These are phyloP conservation scores for Chlorokybus atmophyticus DNA, from an alignment of 139 green algal genomes.

Conservation along the genomic window DNA sequence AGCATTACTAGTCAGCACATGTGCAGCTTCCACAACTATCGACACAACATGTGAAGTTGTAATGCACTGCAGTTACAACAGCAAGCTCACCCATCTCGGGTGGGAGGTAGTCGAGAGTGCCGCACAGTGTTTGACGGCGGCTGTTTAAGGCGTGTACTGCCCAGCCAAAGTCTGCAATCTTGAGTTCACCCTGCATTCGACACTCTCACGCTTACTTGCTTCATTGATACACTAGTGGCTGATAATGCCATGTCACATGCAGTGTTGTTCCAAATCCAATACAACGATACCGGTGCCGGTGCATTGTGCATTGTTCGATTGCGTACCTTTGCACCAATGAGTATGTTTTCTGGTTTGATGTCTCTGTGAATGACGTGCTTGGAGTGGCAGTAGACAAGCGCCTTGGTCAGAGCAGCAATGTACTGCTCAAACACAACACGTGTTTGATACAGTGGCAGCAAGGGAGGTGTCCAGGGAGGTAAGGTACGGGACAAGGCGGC, in stretches of 20 bases:
- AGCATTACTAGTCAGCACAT: too few relatives aligned
- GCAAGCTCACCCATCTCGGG: conserved; percentile 87
- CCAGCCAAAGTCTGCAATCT: conserved; percentile 99
- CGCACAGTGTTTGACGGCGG: conserved; percentile 86
- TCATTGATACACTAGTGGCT: too few relatives aligned
- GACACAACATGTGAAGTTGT: too few relatives aligned
- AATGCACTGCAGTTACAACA: too few relatives aligned
- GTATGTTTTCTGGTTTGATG: conserved; percentile 97
- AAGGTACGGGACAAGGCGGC: neutral
- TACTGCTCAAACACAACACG: conserved; percentile 42
- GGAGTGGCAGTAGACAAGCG: conserved; percentile 87
- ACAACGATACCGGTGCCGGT: too few relatives aligned
- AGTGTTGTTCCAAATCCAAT: too few relatives aligned
- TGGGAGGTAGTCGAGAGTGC: conserved; percentile 96
- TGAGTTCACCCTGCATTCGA: conserved; percentile 87
- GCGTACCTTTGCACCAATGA: conserved; percentile 68
- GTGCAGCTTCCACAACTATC: too few relatives aligned
- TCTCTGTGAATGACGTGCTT: conserved; percentile 99
- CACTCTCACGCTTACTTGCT: too few relatives aligned
- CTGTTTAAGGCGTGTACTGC: conserved; percentile 82
- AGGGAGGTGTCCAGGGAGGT: neutral
- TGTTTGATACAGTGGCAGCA: neutral
- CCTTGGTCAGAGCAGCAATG: conserved; percentile 48
- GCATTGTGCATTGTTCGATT: too few relatives aligned
- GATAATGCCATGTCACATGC: too few relatives aligned